Percentiles rank a stretch among this genome's conserved stretches.
Conservation (phyloP, 2,329 filamentous ascomycete genomes). For the Bipolaris zeicola region DNA sequence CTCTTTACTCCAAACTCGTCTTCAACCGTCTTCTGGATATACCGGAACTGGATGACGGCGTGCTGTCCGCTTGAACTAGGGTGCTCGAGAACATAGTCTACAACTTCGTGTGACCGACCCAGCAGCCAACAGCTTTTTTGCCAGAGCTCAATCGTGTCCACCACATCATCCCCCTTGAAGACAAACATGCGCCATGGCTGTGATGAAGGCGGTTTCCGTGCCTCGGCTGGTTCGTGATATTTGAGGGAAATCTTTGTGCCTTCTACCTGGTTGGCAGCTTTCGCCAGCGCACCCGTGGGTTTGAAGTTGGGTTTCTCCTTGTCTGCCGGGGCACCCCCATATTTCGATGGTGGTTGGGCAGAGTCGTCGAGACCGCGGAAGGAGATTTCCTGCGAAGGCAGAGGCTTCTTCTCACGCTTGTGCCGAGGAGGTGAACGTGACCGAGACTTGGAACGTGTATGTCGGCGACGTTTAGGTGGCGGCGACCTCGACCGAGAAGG, state of each 20-base stretch:
- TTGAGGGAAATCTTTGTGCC: conserved; percentile 82
- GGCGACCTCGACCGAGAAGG: conserved; percentile 34
- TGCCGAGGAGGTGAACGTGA: conserved; percentile 53
- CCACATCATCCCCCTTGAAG: conserved; percentile 80
- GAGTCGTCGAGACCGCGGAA: conserved; percentile 48
- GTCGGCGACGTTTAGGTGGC: conserved; percentile 44
- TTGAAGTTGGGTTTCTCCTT: conserved; percentile 90
- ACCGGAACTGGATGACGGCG: conserved; percentile 90
- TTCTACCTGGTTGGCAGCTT: conserved; percentile 82
- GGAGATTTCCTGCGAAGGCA: conserved; percentile 55
- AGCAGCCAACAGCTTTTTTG: conserved; percentile 87
- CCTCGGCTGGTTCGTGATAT: conserved; percentile 94
- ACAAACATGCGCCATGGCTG: conserved; percentile 89
- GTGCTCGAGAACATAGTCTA: conserved; percentile 84
- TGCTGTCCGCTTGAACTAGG: conserved; percentile 95
- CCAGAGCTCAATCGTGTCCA: conserved; percentile 80
- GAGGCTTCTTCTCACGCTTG: conserved; percentile 50
- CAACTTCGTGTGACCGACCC: conserved; percentile 78
- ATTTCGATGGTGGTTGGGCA: conserved; percentile 36
- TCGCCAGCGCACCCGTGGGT: conserved; percentile 79
- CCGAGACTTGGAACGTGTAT: conserved; percentile 33
- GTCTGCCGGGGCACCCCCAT: conserved; percentile 52
- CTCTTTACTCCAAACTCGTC: conserved; percentile 70
- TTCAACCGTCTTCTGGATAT: conserved; percentile 81
- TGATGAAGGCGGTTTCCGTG: conserved; percentile 79